Conservation (phyloP, 176 grass and related monocot species). For the Chrysopogon serrulatus region DNA sequence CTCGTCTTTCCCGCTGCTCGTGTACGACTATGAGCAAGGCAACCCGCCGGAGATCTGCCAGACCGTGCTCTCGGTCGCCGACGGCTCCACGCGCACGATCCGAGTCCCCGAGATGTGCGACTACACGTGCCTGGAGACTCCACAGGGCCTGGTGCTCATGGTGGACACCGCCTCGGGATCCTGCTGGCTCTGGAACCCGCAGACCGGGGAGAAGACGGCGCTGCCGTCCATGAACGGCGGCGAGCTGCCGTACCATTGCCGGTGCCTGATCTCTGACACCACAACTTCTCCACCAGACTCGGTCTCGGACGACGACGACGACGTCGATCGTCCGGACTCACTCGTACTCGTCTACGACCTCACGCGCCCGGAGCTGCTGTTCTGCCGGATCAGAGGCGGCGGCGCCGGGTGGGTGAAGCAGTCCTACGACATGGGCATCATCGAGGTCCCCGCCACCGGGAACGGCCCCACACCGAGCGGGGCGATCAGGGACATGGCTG, state of each 20-base stretch:
- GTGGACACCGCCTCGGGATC: background rate
- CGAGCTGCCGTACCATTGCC: background rate
- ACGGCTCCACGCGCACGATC: background rate
- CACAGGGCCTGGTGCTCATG: background rate
- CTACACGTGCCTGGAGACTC: background rate
- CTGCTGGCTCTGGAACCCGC: background rate
- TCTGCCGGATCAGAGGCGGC: background rate
- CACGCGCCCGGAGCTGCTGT: background rate
- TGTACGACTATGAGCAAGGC: background rate
- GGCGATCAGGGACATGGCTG: background rate
- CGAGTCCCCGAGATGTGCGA: background rate
- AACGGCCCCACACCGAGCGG: background rate
- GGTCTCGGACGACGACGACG: too few relatives aligned
- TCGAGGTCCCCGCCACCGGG: background rate
- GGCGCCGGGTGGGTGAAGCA: background rate
- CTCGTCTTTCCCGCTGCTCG: background rate
- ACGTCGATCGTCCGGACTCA: background rate
- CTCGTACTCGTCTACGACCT: background rate
- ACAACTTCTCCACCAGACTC: background rate
- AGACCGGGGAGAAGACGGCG: background rate
- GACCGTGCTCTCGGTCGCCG: background rate
- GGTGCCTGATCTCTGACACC: background rate
- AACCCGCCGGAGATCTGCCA: background rate
- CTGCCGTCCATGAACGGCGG: background rate
- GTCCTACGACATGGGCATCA: background rate